Evolutionary conservation across 2,329 filamentous ascomycete genomes (phyloP).

Genomic region (Pseudocercospora fijiensis): DNA sequence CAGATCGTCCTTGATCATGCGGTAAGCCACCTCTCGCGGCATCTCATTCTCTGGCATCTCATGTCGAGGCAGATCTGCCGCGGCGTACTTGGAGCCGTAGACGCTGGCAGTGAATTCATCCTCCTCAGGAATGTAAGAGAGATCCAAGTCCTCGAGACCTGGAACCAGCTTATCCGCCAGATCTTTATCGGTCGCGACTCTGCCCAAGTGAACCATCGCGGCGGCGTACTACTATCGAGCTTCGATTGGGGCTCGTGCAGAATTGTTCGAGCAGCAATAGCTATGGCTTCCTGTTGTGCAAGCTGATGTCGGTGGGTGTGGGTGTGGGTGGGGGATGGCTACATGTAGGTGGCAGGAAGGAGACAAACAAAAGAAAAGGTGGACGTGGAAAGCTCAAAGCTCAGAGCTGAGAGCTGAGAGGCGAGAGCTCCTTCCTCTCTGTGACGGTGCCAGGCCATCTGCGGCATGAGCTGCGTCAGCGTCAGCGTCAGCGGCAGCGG

Average conservation of each 20-base stretch:
- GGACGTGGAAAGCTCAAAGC: not conserved
- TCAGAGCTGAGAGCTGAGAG: not conserved
- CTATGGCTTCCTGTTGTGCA: not conserved
- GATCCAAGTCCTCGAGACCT: conserved; percentile 49
- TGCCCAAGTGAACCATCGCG: conserved; percentile 40
- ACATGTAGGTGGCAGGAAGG: not conserved
- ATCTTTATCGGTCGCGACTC: conserved; percentile 37
- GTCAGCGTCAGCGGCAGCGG: too few relatives aligned
- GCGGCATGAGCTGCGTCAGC: conserved; percentile 4
- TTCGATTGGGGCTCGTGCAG: not conserved
- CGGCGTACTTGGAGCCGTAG: conserved; percentile 83
- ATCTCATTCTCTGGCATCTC: conserved; percentile 90
- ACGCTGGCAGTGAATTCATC: conserved; percentile 71
- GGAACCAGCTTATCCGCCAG: conserved; percentile 42
- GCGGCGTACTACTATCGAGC: conserved; percentile 7
- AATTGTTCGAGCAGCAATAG: not conserved
- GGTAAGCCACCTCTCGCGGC: conserved; percentile 89
- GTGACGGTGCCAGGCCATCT: not conserved
- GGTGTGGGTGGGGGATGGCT: not conserved
- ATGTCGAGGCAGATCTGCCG: conserved; percentile 72
- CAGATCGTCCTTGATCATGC: conserved; percentile 93
- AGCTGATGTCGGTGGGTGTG: not conserved
- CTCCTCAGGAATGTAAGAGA: conserved; percentile 47
- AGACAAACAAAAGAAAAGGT: not conserved
- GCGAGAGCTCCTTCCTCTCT: not conserved